Percentiles rank a stretch among this genome's conserved stretches.
Evolutionary conservation across 495 filamentous ascomycete species (phyloP).

Genomic region (Penicillium taxi): DNA sequence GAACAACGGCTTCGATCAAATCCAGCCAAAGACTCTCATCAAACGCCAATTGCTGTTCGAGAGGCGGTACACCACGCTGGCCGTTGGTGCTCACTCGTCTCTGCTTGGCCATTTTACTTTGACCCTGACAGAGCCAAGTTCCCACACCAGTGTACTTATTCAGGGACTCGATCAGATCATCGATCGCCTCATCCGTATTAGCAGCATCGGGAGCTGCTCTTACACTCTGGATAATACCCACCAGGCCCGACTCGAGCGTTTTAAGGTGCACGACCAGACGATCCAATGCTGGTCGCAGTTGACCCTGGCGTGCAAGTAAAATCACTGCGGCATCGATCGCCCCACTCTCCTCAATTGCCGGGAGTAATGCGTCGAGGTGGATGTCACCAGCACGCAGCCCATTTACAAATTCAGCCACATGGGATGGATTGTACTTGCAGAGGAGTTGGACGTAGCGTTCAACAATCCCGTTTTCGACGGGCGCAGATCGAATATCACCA

Average conservation of each 20-base stretch:
- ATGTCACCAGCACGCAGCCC: constrained; percentile 71
- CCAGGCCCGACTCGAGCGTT: constrained; percentile 70
- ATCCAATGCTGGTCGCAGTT: constrained; percentile 73
- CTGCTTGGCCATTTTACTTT: constrained; percentile 57
- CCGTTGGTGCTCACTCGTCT: constrained; percentile 31
- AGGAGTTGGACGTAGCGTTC: constrained; percentile 87
- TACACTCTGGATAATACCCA: constrained; percentile 56
- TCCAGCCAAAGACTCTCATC: constrained; percentile 88
- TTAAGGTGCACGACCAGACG: constrained; percentile 70
- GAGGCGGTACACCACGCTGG: constrained; percentile 25
- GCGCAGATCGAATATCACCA: constrained; percentile 25
- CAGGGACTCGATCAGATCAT: constrained; percentile 61
- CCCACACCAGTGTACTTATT: constrained; percentile 86
- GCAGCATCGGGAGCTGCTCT: constrained; percentile 47
- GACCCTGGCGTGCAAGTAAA: constrained; percentile 82
- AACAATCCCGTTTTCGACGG: constrained; percentile 47
- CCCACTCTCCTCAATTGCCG: constrained; percentile 78
- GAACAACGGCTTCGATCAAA: constrained; percentile 75
- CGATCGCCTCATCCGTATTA: constrained; percentile 45
- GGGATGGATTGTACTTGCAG: constrained; percentile 71
- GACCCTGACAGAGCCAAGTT: constrained; percentile 90
- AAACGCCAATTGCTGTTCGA: constrained; percentile 56
- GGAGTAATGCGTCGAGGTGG: constrained; percentile 71
- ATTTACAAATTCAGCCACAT: constrained; percentile 81
- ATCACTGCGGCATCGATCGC: constrained; percentile 90